Conservation (phyloP, 1,139 yeast species). For the Pichia sp. region DNA sequence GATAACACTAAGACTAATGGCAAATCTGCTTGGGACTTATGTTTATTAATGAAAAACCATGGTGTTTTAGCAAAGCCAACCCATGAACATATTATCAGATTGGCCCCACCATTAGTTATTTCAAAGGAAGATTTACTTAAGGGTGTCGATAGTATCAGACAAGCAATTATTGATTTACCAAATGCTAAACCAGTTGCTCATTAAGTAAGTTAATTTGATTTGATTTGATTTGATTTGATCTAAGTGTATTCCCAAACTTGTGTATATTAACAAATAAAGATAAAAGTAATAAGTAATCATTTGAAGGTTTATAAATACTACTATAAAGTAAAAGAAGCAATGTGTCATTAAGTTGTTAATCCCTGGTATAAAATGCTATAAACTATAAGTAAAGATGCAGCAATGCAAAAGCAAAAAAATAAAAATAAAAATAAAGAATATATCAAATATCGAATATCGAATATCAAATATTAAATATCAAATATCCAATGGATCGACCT, state of each 20-base stretch:
- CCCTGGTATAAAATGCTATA: too few relatives aligned
- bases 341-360: too few relatives aligned
- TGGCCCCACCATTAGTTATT: constrained; percentile 93
- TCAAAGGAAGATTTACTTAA: constrained; percentile 76
- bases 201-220: constrained; percentile 27
- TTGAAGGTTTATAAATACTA: neutral
- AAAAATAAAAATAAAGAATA: too few relatives aligned
- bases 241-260: neutral
- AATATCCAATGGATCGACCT: too few relatives aligned
- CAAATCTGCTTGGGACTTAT: constrained; percentile 93
- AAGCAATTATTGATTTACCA: constrained; percentile 56
- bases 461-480: too few relatives aligned
- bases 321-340: too few relatives aligned
- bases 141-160: constrained; percentile 70
- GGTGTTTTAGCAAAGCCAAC: constrained; percentile 97
- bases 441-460: too few relatives aligned
- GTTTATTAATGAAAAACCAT: constrained; percentile 77
- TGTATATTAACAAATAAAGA: neutral
- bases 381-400: too few relatives aligned
- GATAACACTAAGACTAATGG: constrained; percentile 82
- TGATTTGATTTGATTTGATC: too few relatives aligned
- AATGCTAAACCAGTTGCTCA: constrained; percentile 42
- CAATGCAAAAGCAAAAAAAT: too few relatives aligned
- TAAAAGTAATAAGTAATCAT: neutral
- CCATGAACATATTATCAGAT: constrained; percentile 89